Conservation (phyloP, 1,139 yeast genomes). For the Magnusiomyces suaveolens region DNA sequence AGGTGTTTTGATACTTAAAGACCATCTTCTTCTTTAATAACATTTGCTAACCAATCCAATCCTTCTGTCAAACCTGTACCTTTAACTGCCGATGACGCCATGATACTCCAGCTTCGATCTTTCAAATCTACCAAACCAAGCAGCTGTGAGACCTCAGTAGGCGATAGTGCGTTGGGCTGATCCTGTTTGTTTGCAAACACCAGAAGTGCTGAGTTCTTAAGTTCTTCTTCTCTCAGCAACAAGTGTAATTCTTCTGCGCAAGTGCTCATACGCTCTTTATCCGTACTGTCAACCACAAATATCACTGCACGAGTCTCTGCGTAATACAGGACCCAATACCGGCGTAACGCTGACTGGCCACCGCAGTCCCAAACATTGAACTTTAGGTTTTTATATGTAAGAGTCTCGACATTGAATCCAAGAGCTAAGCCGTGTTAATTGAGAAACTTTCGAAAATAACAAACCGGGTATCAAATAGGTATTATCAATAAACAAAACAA, state of each 20-base stretch:
- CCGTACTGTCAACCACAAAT: conserved; percentile 95
- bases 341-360: conserved; percentile 93
- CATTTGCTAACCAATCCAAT: conserved; percentile 94
- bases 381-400: conserved; percentile 80
- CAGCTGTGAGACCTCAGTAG: conserved; percentile 89
- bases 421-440: conserved; percentile 39
- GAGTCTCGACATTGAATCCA: conserved; percentile 94
- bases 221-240: conserved; percentile 89
- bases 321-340: conserved; percentile 97
- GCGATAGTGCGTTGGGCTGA: conserved; percentile 89
- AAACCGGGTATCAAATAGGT: too few species aligned
- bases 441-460: too few species aligned
- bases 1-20: too few species aligned
- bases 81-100: conserved; percentile 89
- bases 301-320: conserved; percentile 93
- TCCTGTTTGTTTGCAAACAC: conserved; percentile 87
- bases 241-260: conserved; percentile 82
- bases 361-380: conserved; percentile 90
- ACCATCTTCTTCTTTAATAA: conserved; percentile 63
- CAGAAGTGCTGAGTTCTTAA: conserved; percentile 77
- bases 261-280: conserved; percentile 80
- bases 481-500: conserved; percentile 5
- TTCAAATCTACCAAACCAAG: conserved; percentile 76
- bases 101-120: conserved; percentile 97
- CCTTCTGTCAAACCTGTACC: conserved; percentile 97